These are phyloP conservation scores for Neofusicoccum kwambonambiense DNA, from an alignment of 2,329 filamentous ascomycete species.

Conservation along the genomic window DNA sequence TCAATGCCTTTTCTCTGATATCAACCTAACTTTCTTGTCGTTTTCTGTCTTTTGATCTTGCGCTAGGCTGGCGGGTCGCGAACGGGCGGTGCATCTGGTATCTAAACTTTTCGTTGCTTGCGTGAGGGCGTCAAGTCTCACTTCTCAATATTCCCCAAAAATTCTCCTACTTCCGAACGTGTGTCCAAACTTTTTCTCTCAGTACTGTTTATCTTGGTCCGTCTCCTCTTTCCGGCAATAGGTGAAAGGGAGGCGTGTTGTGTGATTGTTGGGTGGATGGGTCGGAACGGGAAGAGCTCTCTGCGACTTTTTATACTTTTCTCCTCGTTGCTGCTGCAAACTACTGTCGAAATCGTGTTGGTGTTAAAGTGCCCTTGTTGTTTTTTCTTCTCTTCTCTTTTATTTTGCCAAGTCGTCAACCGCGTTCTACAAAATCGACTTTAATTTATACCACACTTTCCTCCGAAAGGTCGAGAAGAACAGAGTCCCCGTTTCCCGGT, in stretches of 20 bases:
- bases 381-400: neutral
- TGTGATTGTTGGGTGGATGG: neutral
- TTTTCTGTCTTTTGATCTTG: slow-evolving; percentile 1
- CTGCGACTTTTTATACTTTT: neutral
- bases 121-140: slow-evolving; percentile 13
- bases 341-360: neutral
- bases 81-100: slow-evolving; percentile 17
- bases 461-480: neutral
- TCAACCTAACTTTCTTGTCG: slow-evolving; percentile 12
- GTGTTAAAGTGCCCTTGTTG: neutral
- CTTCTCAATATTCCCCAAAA: slow-evolving; percentile 16
- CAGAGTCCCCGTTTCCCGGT: neutral
- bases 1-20: neutral
- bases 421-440: slow-evolving; percentile 11
- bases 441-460: slow-evolving; percentile 11
- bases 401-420: neutral
- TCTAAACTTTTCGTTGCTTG: slow-evolving; percentile 6
- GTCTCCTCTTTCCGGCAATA: neutral
- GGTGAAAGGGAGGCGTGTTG: slow-evolving; percentile 4
- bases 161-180: neutral
- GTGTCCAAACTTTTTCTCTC: slow-evolving; percentile 4
- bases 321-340: neutral
- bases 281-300: slow-evolving; percentile 3
- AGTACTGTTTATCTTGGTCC: neutral
- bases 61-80: slow-evolving; percentile 8